Percentiles rank a stretch among this genome's conserved stretches.
These are phyloP conservation scores for Ogataea dorogensis DNA, from an alignment of 805 yeast genomes.

Conservation along the genomic window DNA sequence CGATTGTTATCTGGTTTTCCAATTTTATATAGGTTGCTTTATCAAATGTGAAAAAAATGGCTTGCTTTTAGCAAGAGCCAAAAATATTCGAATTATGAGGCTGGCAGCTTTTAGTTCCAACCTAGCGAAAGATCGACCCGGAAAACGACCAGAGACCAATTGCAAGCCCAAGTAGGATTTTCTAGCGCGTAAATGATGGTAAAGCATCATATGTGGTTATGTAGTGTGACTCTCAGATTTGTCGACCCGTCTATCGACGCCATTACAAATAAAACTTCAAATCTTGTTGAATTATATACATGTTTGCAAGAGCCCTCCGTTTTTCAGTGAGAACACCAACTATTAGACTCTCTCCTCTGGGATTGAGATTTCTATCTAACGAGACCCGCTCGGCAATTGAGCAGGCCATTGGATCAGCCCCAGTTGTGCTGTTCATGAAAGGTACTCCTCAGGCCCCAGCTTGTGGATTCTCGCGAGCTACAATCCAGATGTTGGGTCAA, in stretches of 20 bases:
- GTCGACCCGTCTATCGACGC: slow-evolving; percentile 8
- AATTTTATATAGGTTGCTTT: slow-evolving; percentile 11
- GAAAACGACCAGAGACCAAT: too few species aligned
- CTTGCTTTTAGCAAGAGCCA: slow-evolving; percentile 14
- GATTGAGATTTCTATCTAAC: slow-evolving; percentile 52
- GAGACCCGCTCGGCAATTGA: slow-evolving; percentile 85
- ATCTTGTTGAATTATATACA: not conserved
- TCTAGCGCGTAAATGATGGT: too few species aligned
- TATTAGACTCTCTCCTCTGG: slow-evolving; percentile 4
- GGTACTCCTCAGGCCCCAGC: slow-evolving; percentile 98
- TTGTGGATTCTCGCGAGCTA: slow-evolving; percentile 95
- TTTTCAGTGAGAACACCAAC: slow-evolving; percentile 3
- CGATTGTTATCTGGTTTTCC: slow-evolving; percentile 14
- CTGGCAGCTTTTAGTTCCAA: not conserved
- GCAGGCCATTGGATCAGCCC: slow-evolving; percentile 81
- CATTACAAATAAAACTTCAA: slow-evolving; percentile 6
- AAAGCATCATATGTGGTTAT: too few species aligned
- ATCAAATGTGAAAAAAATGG: slow-evolving; percentile 16
- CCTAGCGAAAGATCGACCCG: not conserved
- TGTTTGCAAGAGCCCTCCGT: slow-evolving; percentile 6
- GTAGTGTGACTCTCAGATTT: too few species aligned
- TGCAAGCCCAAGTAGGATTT: too few species aligned
- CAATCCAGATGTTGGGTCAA: slow-evolving; percentile 89
- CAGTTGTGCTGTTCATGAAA: slow-evolving; percentile 96
- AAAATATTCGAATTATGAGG: slow-evolving; percentile 2